These are phyloP conservation scores for Lactarius trivialis DNA, from an alignment of 768 basidiomycete species.

Conservation along the genomic window DNA sequence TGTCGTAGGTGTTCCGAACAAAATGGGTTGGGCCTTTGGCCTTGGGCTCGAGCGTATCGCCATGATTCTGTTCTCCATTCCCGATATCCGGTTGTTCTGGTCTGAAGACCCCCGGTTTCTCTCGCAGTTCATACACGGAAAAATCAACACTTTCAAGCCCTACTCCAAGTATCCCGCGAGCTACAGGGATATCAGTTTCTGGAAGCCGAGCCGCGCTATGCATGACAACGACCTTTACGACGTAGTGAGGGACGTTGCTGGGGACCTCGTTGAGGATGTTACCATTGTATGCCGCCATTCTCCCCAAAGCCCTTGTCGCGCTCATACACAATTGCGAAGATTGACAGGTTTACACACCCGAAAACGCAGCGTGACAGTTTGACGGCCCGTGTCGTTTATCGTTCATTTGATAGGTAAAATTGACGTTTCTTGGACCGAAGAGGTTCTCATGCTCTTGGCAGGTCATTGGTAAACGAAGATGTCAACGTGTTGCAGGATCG, in stretches of 20 bases:
- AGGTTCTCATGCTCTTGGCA: slow-evolving; percentile 27
- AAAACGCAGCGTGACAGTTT: slow-evolving; percentile 73
- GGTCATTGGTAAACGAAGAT: slow-evolving; percentile 86
- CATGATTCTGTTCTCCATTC: slow-evolving; percentile 95
- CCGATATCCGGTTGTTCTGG: slow-evolving; percentile 99
- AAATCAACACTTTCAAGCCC: slow-evolving; percentile 77
- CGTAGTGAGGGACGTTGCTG: slow-evolving; percentile 84
- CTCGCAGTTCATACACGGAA: slow-evolving; percentile 71
- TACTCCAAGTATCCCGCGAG: slow-evolving; percentile 92
- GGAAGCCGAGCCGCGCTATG: slow-evolving; percentile 55
- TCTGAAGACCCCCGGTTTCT: slow-evolving; percentile 82
- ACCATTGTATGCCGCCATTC: slow-evolving; percentile 51
- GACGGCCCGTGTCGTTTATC: slow-evolving; percentile 89
- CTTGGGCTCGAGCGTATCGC: slow-evolving; percentile 95
- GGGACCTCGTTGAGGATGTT: slow-evolving; percentile 89
- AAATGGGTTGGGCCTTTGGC: slow-evolving; percentile 97
- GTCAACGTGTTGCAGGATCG: slow-evolving; percentile 70
- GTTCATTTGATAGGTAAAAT: slow-evolving; percentile 88
- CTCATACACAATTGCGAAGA: slow-evolving; percentile 41
- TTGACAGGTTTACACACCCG: slow-evolving; percentile 87
- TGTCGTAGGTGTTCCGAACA: slow-evolving; percentile 59
- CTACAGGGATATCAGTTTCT: slow-evolving; percentile 95
- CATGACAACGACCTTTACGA: slow-evolving; percentile 99
- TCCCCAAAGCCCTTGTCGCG: not conserved
- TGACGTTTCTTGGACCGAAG: not conserved